A percentile compares a stretch with the other conserved stretches of the same genome.
phyloP scores from a whole-genome alignment of 225 moss, liverwort and hornwort species.

The Asterella californica region DNA sequence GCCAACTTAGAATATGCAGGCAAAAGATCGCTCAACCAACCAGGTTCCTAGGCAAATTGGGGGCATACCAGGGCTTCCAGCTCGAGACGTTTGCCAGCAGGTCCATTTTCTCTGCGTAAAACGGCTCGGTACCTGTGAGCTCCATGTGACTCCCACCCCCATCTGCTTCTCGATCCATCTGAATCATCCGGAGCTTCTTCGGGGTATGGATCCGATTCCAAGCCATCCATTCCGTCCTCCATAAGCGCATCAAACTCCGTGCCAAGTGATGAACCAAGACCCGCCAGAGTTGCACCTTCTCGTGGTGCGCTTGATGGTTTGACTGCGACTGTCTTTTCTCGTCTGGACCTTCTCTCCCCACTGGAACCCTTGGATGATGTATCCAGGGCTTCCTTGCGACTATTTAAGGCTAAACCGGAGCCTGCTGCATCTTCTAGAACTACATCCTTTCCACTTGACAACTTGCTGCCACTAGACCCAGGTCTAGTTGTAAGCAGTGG shows the following conservation, averaged over 20 bases:
- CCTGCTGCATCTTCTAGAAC: conserved; percentile 24
- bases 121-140: conserved; percentile 64
- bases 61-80: conserved; percentile 73
- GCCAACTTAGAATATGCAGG: no score
- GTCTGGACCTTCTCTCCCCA: conserved; percentile 51
- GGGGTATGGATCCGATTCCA: conserved; percentile 23
- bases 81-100: conserved; percentile 66
- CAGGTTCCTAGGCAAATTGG: neutral
- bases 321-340: conserved; percentile 19
- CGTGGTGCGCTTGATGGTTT: conserved; percentile 28
- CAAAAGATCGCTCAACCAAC: no score
- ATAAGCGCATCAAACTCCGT: conserved; percentile 53
- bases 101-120: conserved; percentile 65
- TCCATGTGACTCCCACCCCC: conserved; percentile 49
- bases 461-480: conserved; percentile 28
- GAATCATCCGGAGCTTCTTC: conserved; percentile 32
- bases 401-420: conserved; percentile 12
- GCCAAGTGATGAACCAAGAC: conserved; percentile 41
- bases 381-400: conserved; percentile 48
- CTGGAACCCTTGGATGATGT: conserved; percentile 40
- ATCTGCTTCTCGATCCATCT: conserved; percentile 29
- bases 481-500: conserved; percentile 18
- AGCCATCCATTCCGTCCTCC: conserved; percentile 53
- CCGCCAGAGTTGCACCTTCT: conserved; percentile 31
- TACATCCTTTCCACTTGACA: conserved; percentile 33